Percentiles rank a stretch among this genome's conserved stretches.
phyloP scores from a whole-genome alignment of 768 basidiomycete species.

The Tulasnella calospora region DNA sequence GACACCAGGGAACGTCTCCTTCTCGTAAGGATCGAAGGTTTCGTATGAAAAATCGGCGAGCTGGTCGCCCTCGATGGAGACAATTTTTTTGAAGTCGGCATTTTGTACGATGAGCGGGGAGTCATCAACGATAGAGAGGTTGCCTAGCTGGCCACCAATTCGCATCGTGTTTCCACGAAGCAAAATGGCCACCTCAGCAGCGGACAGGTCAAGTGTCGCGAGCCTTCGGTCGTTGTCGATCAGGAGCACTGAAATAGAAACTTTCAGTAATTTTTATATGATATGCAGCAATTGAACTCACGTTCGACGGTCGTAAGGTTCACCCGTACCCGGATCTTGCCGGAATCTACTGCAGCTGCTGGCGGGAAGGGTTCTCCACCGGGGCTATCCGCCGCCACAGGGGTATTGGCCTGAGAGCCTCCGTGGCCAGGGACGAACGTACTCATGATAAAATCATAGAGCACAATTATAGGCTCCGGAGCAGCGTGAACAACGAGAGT shows the following conservation, averaged over 20 bases:
- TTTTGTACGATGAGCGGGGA: slow-evolving; percentile 48
- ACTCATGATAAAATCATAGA: slow-evolving; percentile 97
- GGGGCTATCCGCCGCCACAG: slow-evolving; percentile 15
- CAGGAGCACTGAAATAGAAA: slow-evolving; percentile 55
- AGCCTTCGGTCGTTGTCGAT: slow-evolving; percentile 64
- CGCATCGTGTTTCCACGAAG: slow-evolving; percentile 67
- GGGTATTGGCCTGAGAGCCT: slow-evolving; percentile 23
- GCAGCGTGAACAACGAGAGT: slow-evolving; percentile 85
- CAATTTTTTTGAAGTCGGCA: slow-evolving; percentile 71
- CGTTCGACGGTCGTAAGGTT: slow-evolving; percentile 82
- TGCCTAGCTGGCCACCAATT: slow-evolving; percentile 76
- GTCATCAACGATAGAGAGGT: slow-evolving; percentile 75
- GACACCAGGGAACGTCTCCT: slow-evolving; percentile 65
- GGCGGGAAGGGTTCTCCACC: not conserved
- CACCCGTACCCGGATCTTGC: slow-evolving; percentile 74
- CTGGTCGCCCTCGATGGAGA: slow-evolving; percentile 91
- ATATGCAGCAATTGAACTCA: slow-evolving; percentile 36
- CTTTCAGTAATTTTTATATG: not conserved
- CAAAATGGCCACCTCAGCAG: slow-evolving; percentile 78
- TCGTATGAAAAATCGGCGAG: slow-evolving; percentile 93
- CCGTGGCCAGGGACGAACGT: slow-evolving; percentile 68
- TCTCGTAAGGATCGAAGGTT: slow-evolving; percentile 70
- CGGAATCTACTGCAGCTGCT: slow-evolving; percentile 31
- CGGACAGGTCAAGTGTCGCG: slow-evolving; percentile 84
- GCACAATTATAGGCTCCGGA: slow-evolving; percentile 81